Evolutionary conservation across 441 rosid genomes (phyloP), one percentile per base, ranked within the genome.

Genomic region (Melastoma candidum): DNA sequence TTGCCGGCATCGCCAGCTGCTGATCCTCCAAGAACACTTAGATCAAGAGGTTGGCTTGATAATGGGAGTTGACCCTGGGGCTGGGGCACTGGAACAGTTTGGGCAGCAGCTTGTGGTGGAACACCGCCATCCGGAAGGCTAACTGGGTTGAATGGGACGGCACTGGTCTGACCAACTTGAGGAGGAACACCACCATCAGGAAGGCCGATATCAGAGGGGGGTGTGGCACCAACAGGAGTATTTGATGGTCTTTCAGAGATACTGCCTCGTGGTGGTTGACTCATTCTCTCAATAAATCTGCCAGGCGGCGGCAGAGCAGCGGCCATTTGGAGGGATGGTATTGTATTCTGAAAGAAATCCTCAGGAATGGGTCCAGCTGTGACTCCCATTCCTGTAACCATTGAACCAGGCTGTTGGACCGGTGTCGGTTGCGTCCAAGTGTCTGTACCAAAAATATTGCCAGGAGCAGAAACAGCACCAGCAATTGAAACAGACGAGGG

Each of bases 331-430:
- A 93, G 57, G 57, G 96, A 93, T 12, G 96, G 86, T 60, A 86
- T 74, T 51, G 99, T 93, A 56, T 93, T 77, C 61, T 84, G 90
- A 74, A 93, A 93, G 63, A 93, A 93, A 71, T 89, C 97, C 72
- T 89, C 99, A 2, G 99, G 97, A 53, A 93, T 93, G 24, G 96
- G 95, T 51, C 73, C 63, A 56, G 83, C 75, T 52, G 82, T 56
- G 59, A 68, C 70, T 55, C 85, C 87, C 17, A 14, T 69, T 65
- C 80, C 73, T 39, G 46, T 57, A 61, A 65, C 61, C 46, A 57
- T 56, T 47, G 83, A 72, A 78, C 79, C 69, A 61, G 79, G 74
- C 63, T 89, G 90, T 68, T 79, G 60, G 51, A 46, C 59, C 4
- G 74, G 61, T 51, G 82, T 66, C 29, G 81, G 66, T 55, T 74